Percentiles rank a stretch among this genome's conserved stretches.
Evolutionary conservation across 2,329 filamentous ascomycete species (phyloP).

Genomic region (Penicillium sp.): DNA sequence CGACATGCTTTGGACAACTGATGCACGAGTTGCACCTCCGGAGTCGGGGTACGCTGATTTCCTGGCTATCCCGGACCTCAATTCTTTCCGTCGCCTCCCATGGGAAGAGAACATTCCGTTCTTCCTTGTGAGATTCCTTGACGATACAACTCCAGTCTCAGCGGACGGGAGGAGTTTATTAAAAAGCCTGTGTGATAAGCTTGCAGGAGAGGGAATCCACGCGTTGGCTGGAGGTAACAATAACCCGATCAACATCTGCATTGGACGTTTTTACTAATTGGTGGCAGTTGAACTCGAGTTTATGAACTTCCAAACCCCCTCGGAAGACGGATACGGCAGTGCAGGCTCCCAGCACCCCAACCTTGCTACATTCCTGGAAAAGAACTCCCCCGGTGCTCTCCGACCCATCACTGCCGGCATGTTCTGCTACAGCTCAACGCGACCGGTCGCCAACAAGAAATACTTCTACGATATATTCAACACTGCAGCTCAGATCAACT

Average conservation of each 20-base stretch:
- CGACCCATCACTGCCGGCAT: slow-evolving; percentile 87
- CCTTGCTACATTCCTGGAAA: slow-evolving; percentile 70
- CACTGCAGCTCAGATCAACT: slow-evolving; percentile 72
- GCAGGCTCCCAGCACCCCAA: slow-evolving; percentile 79
- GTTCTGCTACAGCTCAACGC: slow-evolving; percentile 88
- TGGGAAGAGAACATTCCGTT: slow-evolving; percentile 87
- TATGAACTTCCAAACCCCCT: slow-evolving; percentile 37
- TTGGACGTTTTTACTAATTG: slow-evolving; percentile 1
- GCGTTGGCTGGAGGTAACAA: slow-evolving; percentile 82
- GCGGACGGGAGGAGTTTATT: slow-evolving; percentile 78
- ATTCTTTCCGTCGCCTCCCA: slow-evolving; percentile 75
- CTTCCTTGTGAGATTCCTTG: slow-evolving; percentile 78
- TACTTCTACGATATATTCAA: slow-evolving; percentile 88
- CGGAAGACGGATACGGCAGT: slow-evolving; percentile 43
- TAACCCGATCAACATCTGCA: background rate
- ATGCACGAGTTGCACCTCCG: slow-evolving; percentile 75
- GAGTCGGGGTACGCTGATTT: slow-evolving; percentile 87
- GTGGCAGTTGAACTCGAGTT: slow-evolving; percentile 84
- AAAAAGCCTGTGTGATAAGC: slow-evolving; percentile 65
- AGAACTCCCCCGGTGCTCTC: slow-evolving; percentile 70
- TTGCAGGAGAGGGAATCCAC: slow-evolving; percentile 67
- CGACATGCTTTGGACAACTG: slow-evolving; percentile 70
- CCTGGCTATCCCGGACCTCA: slow-evolving; percentile 75
- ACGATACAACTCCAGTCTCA: slow-evolving; percentile 71
- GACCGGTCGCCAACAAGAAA: slow-evolving; percentile 82